These are phyloP conservation scores for Cryphonectria parasitica DNA, from an alignment of 2,329 filamentous ascomycete species.

Conservation along the genomic window DNA sequence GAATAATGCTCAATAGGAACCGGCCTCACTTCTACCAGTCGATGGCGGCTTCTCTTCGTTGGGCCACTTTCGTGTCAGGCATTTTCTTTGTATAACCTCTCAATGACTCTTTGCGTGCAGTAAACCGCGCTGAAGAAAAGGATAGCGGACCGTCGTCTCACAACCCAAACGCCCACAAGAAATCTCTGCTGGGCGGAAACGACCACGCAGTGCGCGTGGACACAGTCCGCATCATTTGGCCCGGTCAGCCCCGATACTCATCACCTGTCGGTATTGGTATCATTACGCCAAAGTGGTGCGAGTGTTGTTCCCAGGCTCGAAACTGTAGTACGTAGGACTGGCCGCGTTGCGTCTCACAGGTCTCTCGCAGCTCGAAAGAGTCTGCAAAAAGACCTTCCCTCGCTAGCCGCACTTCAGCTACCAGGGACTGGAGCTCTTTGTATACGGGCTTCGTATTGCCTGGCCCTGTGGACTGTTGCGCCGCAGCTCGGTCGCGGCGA, in stretches of 20 bases:
- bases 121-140: not conserved
- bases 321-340: not conserved
- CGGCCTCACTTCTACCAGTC: not conserved
- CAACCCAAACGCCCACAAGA: not conserved
- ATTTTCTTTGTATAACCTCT: not conserved
- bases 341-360: not conserved
- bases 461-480: not conserved
- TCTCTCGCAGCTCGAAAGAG: not conserved
- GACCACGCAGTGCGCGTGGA: not conserved
- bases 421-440: not conserved
- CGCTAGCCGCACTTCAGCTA: not conserved
- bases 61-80: not conserved
- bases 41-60: not conserved
- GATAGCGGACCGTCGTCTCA: not conserved
- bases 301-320: not conserved
- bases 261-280: not conserved
- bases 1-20: not conserved
- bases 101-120: not conserved
- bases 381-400: not conserved
- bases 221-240: not conserved
- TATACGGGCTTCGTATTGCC: slow-evolving; percentile 1
- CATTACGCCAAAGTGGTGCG: not conserved
- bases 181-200: not conserved
- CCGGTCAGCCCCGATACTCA: not conserved
- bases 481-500: slow-evolving; percentile 12